These are phyloP conservation scores for Excoecaria agallocha DNA, from an alignment of 345 rosid genomes.

Conservation along the genomic window DNA sequence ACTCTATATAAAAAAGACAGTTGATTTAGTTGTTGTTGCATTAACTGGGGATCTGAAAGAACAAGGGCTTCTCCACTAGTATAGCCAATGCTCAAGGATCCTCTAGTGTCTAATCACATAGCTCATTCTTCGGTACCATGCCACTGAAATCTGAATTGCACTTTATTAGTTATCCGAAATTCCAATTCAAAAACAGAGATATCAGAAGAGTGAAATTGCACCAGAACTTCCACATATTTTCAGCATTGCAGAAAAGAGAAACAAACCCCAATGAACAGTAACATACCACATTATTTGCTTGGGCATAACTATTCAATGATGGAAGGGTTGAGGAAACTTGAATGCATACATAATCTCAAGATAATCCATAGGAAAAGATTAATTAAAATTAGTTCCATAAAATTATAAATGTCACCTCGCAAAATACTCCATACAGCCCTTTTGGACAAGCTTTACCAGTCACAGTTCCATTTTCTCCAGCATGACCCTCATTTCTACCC, in stretches of 20 bases:
- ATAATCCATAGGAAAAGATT: background rate
- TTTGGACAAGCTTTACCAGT: slow-evolving; percentile 93
- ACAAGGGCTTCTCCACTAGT: background rate
- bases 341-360: background rate
- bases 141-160: background rate
- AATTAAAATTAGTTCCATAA: background rate
- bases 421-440: slow-evolving; percentile 89
- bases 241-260: background rate
- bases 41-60: no score
- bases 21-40: background rate
- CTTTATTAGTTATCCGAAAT: background rate
- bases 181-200: background rate
- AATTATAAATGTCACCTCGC: slow-evolving; percentile 48
- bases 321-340: background rate
- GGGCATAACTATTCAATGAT: background rate
- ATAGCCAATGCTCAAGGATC: background rate
- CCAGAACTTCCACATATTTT: slow-evolving; percentile 1
- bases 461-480: slow-evolving; percentile 81
- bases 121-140: background rate
- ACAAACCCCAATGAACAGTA: slow-evolving; percentile 3
- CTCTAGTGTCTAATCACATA: background rate
- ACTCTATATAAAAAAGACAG: background rate
- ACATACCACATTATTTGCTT: slow-evolving; percentile 1
- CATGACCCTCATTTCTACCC: slow-evolving; percentile 47
- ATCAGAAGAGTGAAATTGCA: background rate